Conservation (phyloP, 1,284 basidiomycete genomes). For the Boletus smithii region DNA sequence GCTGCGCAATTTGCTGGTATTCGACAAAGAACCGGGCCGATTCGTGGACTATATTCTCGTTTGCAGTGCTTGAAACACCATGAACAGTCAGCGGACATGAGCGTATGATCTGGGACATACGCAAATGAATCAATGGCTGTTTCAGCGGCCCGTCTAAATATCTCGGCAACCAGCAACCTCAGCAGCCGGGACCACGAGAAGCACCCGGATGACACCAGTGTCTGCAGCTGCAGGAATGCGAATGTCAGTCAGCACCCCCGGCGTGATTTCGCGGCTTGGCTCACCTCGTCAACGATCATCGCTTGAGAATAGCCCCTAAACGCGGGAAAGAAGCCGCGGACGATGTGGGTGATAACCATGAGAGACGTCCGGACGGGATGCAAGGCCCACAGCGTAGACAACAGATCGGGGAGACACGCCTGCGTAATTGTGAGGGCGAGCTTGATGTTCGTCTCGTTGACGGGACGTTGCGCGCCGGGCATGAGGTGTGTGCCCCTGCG, state of each 20-base stretch:
- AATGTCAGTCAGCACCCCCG: too few species aligned
- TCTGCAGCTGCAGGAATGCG: slow-evolving; percentile 54
- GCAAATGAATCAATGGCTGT: slow-evolving; percentile 65
- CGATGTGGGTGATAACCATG: slow-evolving; percentile 63
- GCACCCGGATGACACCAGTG: slow-evolving; percentile 56
- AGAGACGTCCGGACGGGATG: slow-evolving; percentile 64
- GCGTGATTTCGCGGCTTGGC: neutral
- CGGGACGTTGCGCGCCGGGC: slow-evolving; percentile 62
- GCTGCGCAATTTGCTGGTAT: slow-evolving; percentile 70
- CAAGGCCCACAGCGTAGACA: slow-evolving; percentile 56
- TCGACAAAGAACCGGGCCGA: slow-evolving; percentile 72
- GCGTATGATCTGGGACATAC: slow-evolving; percentile 44
- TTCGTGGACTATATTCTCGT: slow-evolving; percentile 65
- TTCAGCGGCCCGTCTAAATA: slow-evolving; percentile 61
- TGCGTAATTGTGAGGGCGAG: slow-evolving; percentile 55
- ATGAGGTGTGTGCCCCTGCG: slow-evolving; percentile 46
- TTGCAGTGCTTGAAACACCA: slow-evolving; percentile 48
- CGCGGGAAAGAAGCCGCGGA: slow-evolving; percentile 71
- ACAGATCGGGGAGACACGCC: slow-evolving; percentile 53
- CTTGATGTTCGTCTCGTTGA: slow-evolving; percentile 51
- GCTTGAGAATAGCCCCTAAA: slow-evolving; percentile 81
- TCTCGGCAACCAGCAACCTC: slow-evolving; percentile 55
- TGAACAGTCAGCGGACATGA: slow-evolving; percentile 15
- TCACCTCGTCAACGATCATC: slow-evolving; percentile 74
- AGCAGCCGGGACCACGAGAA: slow-evolving; percentile 64